A percentile compares a stretch with the other conserved stretches of the same genome.
Evolutionary conservation across 108 stramenopile genomes (phyloP).

Genomic region (Pseudonitzschia delicatissima): DNA sequence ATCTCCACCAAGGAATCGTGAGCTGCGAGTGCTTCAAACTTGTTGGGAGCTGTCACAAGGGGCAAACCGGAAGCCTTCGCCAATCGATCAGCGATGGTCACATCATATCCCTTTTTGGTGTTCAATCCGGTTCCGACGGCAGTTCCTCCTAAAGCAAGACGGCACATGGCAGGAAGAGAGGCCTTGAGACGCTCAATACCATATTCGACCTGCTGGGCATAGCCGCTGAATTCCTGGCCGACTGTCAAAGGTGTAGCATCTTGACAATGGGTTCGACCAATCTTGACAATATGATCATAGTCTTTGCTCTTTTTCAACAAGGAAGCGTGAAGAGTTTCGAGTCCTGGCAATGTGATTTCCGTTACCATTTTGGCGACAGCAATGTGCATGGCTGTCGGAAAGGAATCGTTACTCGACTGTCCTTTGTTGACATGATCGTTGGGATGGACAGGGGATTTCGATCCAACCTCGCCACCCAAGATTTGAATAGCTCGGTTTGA

Average conservation of each 20-base stretch:
- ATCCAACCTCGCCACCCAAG: slow-evolving; percentile 87
- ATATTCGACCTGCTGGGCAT: slow-evolving; percentile 91
- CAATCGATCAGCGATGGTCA: slow-evolving; percentile 84
- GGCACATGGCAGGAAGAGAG: slow-evolving; percentile 67
- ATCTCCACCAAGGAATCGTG: slow-evolving; percentile 95
- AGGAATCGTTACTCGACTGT: slow-evolving; percentile 93
- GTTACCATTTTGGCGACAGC: slow-evolving; percentile 70
- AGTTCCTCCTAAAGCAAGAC: slow-evolving; percentile 97
- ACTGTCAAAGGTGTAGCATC: slow-evolving; percentile 98
- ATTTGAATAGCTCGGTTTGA: slow-evolving; percentile 96
- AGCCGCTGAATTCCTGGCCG: slow-evolving; percentile 97
- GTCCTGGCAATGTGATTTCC: slow-evolving; percentile 76
- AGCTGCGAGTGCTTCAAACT: slow-evolving; percentile 96
- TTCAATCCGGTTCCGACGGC: slow-evolving; percentile 98
- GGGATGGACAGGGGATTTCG: slow-evolving; percentile 92
- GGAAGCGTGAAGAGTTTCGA: slow-evolving; percentile 62
- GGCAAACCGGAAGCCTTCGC: slow-evolving; percentile 88
- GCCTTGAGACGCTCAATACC: slow-evolving; percentile 76
- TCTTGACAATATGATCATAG: slow-evolving; percentile 90
- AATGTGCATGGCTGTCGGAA: slow-evolving; percentile 98
- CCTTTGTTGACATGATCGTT: slow-evolving; percentile 99
- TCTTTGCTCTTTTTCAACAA: slow-evolving; percentile 69
- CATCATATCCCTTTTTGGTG: slow-evolving; percentile 89
- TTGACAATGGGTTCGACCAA: slow-evolving; percentile 97
- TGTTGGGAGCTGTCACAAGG: slow-evolving; percentile 94